A percentile compares a stretch with the other conserved stretches of the same genome.
Conservation (phyloP, 257 asterid species). For the Solanum arcanum region DNA sequence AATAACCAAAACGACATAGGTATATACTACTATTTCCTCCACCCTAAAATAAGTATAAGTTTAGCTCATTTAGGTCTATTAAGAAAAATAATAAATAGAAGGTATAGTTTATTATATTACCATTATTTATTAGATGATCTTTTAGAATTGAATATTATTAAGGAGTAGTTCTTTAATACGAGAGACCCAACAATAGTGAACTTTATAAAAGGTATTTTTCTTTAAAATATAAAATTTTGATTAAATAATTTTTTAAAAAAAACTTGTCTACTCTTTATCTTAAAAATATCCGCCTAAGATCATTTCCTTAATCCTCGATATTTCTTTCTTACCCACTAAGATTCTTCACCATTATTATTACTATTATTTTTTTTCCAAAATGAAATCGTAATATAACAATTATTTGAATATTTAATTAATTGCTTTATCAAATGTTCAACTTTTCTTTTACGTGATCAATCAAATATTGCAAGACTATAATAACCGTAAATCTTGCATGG, state of each 20-base stretch:
- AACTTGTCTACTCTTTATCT: no score
- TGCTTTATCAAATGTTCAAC: no score
- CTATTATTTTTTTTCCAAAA: neutral
- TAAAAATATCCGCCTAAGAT: neutral
- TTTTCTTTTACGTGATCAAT: no score
- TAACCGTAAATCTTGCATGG: no score
- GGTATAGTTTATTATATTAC: neutral
- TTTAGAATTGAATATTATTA: no score
- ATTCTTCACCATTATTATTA: neutral
- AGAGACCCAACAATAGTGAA: neutral
- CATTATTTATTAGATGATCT: neutral
- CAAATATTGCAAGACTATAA: no score
- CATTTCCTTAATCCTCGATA: neutral
- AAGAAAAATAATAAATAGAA: neutral
- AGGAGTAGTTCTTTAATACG: neutral
- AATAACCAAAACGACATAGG: constrained; percentile 18
- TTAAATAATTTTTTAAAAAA: no score
- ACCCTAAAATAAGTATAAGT: neutral
- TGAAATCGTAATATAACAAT: no score
- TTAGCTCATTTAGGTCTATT: neutral
- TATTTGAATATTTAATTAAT: no score
- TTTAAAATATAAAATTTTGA: no score
- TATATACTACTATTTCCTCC: neutral
- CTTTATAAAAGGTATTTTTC: no score
- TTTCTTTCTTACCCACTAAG: neutral